phyloP scores from a whole-genome alignment of 1,139 yeast genomes.

The Blastobotrys persicus region DNA sequence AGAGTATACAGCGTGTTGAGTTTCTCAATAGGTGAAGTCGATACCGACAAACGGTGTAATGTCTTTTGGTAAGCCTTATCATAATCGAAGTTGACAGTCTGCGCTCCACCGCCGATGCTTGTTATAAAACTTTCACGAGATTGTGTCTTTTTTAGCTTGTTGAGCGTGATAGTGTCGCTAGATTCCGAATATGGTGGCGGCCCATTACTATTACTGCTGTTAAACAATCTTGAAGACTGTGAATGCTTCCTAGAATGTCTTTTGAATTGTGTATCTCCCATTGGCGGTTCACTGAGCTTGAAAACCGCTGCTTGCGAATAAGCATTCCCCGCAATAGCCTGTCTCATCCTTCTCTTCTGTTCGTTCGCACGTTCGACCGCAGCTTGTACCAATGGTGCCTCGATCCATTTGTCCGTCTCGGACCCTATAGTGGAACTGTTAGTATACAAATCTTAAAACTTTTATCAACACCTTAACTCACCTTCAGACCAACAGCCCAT shows the following conservation, averaged over 20 bases:
- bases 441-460: slow-evolving; percentile 3
- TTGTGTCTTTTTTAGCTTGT: slow-evolving; percentile 10
- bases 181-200: slow-evolving; percentile 10
- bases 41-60: slow-evolving; percentile 29
- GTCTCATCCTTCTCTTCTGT: slow-evolving; percentile 20
- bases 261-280: neutral
- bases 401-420: slow-evolving; percentile 36
- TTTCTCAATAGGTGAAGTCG: slow-evolving; percentile 35
- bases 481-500: slow-evolving; percentile 32
- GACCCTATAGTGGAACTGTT: slow-evolving; percentile 24
- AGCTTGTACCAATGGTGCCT: slow-evolving; percentile 26
- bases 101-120: neutral
- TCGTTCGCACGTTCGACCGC: slow-evolving; percentile 20
- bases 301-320: slow-evolving; percentile 17
- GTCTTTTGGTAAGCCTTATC: slow-evolving; percentile 32
- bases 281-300: slow-evolving; percentile 24
- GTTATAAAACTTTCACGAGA: slow-evolving; percentile 10
- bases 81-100: slow-evolving; percentile 23
- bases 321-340: slow-evolving; percentile 23
- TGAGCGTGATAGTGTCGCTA: slow-evolving; percentile 10
- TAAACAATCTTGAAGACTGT: neutral
- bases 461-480: slow-evolving; percentile 13
- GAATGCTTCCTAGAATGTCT: slow-evolving; percentile 7
- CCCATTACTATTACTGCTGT: neutral
- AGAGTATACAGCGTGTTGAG: slow-evolving; percentile 31